Evolutionary conservation across 2,329 filamentous ascomycete genomes (phyloP).

Genomic region (Microdochium nivale): DNA sequence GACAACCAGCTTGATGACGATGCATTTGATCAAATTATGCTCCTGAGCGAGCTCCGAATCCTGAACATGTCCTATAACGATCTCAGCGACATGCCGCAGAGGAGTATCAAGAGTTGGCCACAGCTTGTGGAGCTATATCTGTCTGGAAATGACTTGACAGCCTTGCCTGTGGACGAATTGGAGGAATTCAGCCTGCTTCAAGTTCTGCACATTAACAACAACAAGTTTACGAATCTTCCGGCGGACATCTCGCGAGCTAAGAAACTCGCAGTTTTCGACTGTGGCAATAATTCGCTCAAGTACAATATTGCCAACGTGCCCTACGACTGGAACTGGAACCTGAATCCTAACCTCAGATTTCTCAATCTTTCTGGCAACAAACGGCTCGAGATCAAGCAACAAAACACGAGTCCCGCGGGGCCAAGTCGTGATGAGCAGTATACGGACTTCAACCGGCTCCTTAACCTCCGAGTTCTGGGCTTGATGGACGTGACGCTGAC

Average conservation of each 20-base stretch:
- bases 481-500: conserved; percentile 98
- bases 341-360: conserved; percentile 90
- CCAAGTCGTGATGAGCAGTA: conserved; percentile 58
- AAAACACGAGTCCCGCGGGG: conserved; percentile 45
- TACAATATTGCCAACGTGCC: conserved; percentile 99
- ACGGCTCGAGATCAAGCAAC: conserved; percentile 74
- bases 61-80: conserved; percentile 95
- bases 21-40: conserved; percentile 82
- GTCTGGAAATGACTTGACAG: conserved; percentile 89
- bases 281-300: conserved; percentile 89
- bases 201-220: conserved; percentile 90
- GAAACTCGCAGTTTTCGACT: conserved; percentile 85
- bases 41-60: conserved; percentile 75
- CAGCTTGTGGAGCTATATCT: conserved; percentile 87
- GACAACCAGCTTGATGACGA: conserved; percentile 94
- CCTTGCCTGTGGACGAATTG: conserved; percentile 84
- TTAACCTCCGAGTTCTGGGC: conserved; percentile 78
- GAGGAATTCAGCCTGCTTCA: conserved; percentile 84
- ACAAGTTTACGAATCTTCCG: conserved; percentile 94
- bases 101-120: conserved; percentile 82
- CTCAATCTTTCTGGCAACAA: conserved; percentile 97
- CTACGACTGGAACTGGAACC: conserved; percentile 99
- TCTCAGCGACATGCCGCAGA: conserved; percentile 82
- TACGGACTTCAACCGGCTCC: conserved; percentile 82
- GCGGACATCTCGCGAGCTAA: conserved; percentile 92